A percentile compares a stretch with the other conserved stretches of the same genome.
These are phyloP conservation scores for Ceratocystis colombiana DNA, from an alignment of 2,329 filamentous ascomycete genomes.

Conservation along the genomic window DNA sequence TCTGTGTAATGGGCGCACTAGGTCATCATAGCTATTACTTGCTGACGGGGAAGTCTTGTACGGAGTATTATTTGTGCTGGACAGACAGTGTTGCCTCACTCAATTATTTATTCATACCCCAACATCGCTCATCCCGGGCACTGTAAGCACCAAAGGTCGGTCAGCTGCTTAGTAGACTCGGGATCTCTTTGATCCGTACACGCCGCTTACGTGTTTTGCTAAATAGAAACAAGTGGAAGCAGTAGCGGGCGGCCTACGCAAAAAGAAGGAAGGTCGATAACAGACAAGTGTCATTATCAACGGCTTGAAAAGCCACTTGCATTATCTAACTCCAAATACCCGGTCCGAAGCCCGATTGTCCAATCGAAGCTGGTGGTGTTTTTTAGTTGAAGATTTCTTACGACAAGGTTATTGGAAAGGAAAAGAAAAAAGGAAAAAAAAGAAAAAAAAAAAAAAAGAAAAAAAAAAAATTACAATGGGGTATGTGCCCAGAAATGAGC, in stretches of 20 bases:
- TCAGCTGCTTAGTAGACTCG: neutral
- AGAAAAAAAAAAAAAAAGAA: neutral
- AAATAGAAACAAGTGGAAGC: neutral
- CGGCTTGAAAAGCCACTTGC: neutral
- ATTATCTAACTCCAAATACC: neutral
- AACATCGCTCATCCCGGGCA: neutral
- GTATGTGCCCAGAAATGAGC: no score
- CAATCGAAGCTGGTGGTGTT: neutral
- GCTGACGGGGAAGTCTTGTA: no score
- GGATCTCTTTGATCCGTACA: neutral
- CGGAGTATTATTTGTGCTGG: no score
- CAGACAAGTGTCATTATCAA: neutral
- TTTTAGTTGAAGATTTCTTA: slow-evolving; percentile 3
- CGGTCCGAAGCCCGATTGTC: neutral
- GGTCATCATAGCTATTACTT: no score
- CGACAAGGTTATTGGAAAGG: neutral
- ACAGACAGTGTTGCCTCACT: neutral
- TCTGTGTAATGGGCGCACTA: no score
- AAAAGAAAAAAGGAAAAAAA: neutral
- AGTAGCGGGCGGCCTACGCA: no score
- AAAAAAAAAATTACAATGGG: neutral
- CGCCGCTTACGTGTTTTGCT: slow-evolving; percentile 1
- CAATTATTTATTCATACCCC: neutral
- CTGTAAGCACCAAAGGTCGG: slow-evolving; percentile 10
- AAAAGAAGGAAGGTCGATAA: no score